Base-by-base conservation (phyloP, 495 filamentous ascomycete species). In the Cenococcum geophilum region DNA sequence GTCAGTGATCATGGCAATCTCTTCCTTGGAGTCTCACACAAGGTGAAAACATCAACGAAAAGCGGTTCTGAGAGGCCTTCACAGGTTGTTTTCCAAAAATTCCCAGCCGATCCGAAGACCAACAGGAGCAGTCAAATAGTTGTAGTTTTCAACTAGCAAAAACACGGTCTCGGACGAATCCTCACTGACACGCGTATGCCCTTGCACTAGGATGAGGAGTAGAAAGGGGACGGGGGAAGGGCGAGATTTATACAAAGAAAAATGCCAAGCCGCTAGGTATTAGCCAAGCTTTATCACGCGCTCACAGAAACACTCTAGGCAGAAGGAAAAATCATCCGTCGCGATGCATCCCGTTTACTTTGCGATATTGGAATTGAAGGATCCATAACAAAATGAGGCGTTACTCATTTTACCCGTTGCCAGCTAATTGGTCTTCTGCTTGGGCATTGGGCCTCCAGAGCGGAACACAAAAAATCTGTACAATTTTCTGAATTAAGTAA, bases 61-160 rank as follows among this genome's bases (percentile, higher is more conserved):
- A 64, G 66, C 47, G n/a, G 23, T 22, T 37, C 16, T 52, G 49
- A 52, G 57, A 40, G 22, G 14, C 21, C 23, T 35, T 62, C 34
- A 56, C 37, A 43, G 21, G 54, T 63, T 64, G 16, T 16, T 42
- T 60, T 62, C 58, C 68, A 70, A 70, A 70, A 69, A 70, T 70
- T 70, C 67, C 49, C 20, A 23, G 49, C 23, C 49, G 49, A 52
- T 52, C 18, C 49, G 18, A 49, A 52, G 49, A 52, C 49, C 49
- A 52, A 27, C 49, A 27, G 5, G 49, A 52, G 18, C 20, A 23
- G 49, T 52, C 49, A 51, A 16, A 32, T 32, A 25, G 21, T 23
- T 25, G 73, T 79, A 80, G 78, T 80, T 80, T 80, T 80, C 78
- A 80, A 80, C 77, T 78, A 80, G 78, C 78, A 79, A 79, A 79